Evolutionary conservation across 2,329 filamentous ascomycete genomes (phyloP), one percentile per base, ranked within the genome.

Genomic region (Akanthomyces muscarius): DNA sequence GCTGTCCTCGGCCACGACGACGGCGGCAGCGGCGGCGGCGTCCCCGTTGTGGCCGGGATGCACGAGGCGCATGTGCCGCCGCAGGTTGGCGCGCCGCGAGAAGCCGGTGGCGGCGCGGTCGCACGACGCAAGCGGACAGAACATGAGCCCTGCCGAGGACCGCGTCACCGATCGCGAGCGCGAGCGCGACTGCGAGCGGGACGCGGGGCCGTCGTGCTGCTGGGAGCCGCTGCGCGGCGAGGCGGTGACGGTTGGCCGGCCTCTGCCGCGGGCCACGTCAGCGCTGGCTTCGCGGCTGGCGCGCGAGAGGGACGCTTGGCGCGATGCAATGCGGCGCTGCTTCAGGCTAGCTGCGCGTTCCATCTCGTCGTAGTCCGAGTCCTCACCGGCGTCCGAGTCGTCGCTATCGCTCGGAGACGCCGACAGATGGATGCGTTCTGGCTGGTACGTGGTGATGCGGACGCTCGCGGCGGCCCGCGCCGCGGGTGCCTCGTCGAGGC

Each of bases 401-500:
- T 69, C 67, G 42, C 59, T 63, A 25, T 69, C 70, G 38, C 65
- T 64, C 28, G 69, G 68, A 2, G 68, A 68, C n/a, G 65, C 63
- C 14, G 65, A 65, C 18, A 72, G 64, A 7, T 55, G 67, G 44
- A 74, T 69, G 25, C 66, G 66, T 21, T 72, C 68, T 0, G 75
- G 75, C 13, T 65, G 70, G 62, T 75, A 75, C 18, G 71, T 70
- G 41, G 67, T 65, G 5, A 68, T 70, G 42, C 66, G 66, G 36
- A 73, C 67, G 18, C 70, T 70, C 4, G 65, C 63, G 1, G 64
- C 65, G 8, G 68, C 67, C 4, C 48, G 36, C 2, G 69, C 67
- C 5, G 64, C 62, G 7, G 72, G 70, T 4, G 67, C 67, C 53
- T 79, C 76, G 59, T 71, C 69, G n/a, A 91, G 75, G 0, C 79